phyloP scores from a whole-genome alignment of 2,329 filamentous ascomycete genomes.

The Trichoderma koningii region DNA sequence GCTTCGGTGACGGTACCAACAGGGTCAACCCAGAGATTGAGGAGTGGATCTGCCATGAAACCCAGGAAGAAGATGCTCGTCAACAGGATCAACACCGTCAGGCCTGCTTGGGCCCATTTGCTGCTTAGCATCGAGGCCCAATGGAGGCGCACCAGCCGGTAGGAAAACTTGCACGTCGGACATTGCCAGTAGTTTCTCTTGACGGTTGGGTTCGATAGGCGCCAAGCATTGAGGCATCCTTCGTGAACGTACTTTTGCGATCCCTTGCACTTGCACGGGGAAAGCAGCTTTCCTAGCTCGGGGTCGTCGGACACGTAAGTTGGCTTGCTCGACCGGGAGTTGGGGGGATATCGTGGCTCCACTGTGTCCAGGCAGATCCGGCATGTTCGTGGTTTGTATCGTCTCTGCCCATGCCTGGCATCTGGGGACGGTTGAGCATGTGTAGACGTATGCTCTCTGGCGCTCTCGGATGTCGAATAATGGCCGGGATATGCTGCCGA shows the following conservation, averaged over 20 bases:
- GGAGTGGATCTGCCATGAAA: conserved; percentile 89
- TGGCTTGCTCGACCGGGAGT: conserved; percentile 40
- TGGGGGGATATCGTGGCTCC: conserved; percentile 50
- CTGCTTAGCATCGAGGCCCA: conserved; percentile 73
- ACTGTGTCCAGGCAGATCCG: conserved; percentile 82
- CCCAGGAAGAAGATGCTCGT: conserved; percentile 78
- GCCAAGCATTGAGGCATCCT: conserved; percentile 81
- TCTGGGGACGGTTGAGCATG: conserved; percentile 18
- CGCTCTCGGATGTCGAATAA: background rate
- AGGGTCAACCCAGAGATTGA: conserved; percentile 85
- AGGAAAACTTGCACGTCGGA: conserved; percentile 82
- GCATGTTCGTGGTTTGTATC: conserved; percentile 74
- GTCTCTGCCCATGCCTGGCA: conserved; percentile 33
- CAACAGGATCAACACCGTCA: conserved; percentile 74
- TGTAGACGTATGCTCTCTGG: background rate
- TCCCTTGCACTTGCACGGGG: conserved; percentile 91
- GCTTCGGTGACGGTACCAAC: conserved; percentile 60
- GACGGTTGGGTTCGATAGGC: conserved; percentile 66
- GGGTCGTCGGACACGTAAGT: conserved; percentile 73
- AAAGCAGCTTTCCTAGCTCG: conserved; percentile 74
- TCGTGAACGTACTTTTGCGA: conserved; percentile 94
- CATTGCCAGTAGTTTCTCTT: conserved; percentile 81
- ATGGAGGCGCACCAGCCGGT: conserved; percentile 73
- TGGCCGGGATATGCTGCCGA: background rate
- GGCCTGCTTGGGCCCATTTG: conserved; percentile 63